Evolutionary conservation across 352 stramenopile species (phyloP).

Genomic region (Aphanomyces astaci): DNA sequence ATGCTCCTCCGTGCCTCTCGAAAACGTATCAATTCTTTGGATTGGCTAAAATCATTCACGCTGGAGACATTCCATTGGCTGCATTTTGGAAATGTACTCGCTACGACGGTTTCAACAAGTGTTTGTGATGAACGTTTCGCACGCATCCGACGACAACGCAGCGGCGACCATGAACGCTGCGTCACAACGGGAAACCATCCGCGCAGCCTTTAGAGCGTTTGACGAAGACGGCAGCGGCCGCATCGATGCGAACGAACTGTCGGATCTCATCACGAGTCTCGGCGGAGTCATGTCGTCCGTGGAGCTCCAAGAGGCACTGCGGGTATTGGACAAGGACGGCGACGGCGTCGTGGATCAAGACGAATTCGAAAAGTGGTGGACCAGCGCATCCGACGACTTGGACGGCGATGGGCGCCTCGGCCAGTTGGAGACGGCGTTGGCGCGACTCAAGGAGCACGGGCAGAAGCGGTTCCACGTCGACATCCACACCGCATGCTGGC

Average conservation of each 20-base stretch:
- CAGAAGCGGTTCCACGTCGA: conserved; percentile 56
- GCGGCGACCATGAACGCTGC: neutral
- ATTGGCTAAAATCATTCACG: neutral
- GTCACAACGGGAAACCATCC: conserved; percentile 39
- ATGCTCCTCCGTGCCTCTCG: neutral
- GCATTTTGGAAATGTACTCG: neutral
- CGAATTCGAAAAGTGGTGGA: conserved; percentile 61
- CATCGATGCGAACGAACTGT: conserved; percentile 46
- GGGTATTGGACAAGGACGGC: conserved; percentile 40
- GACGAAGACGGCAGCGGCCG: conserved; percentile 45
- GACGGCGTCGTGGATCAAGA: conserved; percentile 44
- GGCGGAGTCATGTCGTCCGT: conserved; percentile 43
- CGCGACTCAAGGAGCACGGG: conserved; percentile 42
- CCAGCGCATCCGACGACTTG: conserved; percentile 29
- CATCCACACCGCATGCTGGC: conserved; percentile 55
- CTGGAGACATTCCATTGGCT: neutral
- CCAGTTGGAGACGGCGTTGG: conserved; percentile 44
- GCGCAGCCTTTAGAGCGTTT: conserved; percentile 50
- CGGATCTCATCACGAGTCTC: conserved; percentile 42
- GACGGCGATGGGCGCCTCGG: conserved; percentile 35
- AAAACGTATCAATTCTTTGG: neutral
- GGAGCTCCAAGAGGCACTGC: conserved; percentile 32
- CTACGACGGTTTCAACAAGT: too few species aligned
- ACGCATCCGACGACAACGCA: neutral
- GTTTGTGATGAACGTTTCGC: too few species aligned